Evolutionary conservation across 441 rosid species (phyloP), one percentile per base, ranked within the genome.

Genomic region (Hypseocharis bilobata): DNA sequence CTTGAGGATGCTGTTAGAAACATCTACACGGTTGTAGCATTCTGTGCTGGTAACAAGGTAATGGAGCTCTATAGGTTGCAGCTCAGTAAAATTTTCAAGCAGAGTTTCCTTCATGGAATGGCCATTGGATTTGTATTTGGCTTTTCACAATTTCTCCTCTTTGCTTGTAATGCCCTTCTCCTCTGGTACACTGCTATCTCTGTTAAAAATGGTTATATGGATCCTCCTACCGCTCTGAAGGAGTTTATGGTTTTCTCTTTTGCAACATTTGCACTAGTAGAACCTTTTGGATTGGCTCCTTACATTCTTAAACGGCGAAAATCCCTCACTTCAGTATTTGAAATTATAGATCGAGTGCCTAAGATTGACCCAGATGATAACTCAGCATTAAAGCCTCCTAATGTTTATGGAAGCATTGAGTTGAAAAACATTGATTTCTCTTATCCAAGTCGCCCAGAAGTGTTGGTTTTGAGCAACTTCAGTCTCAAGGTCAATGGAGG

Each of bases 251-350:
- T 93, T 77, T 87, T 93, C 84, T 93, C 99, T 28, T 93, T 93
- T 66, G 97, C 96, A 52, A 93, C 97, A 36, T 93, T 93, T 78
- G 99, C 99, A 29, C 81, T 93, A 66, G 99, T 91, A 19, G 99
- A 93, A 86, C 99, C 97, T 56, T 93, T 93, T 73, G 99, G 99
- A 57, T 84, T 93, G 84, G 99, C 99, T 51, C 99, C 99, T 4
- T 93, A 93, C 76, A 91, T 93, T 63, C 95, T 93, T 63, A 93
- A 93, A 80, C 84, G 97, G 54, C 85, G 96, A 62, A 87, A 91
- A 73, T 91, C 99, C 27, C 97, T 93, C 64, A 77, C 74, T 68
- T 93, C 99, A 16, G 97, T 93, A 26, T 91, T 93, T 83, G 97
- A 91, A 77, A 91, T 93, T 72, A 88, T 91, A 67, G 97, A 93